Conservation (phyloP, 805 yeast genomes). For the Candida incommunis region DNA sequence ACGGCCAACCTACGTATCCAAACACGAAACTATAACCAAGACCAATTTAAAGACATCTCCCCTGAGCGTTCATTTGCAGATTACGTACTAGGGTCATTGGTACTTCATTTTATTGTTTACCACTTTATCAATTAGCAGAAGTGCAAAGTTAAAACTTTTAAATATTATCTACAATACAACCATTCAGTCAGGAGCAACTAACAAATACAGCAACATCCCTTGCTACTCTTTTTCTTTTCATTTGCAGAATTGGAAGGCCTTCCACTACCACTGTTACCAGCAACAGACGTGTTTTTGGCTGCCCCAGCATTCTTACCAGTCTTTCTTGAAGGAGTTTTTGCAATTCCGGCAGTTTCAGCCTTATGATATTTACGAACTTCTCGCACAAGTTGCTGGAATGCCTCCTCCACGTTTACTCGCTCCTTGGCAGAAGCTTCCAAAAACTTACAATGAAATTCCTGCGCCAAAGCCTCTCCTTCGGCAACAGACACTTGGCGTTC, state of each 20-base stretch:
- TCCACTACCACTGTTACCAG: too few species aligned
- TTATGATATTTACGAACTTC: slow-evolving; percentile 15
- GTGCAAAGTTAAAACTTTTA: background rate
- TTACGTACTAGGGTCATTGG: slow-evolving; percentile 71
- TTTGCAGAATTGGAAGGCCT: background rate
- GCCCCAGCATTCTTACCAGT: background rate
- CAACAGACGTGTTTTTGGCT: background rate
- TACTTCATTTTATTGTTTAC: slow-evolving; percentile 74
- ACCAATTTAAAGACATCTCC: slow-evolving; percentile 28
- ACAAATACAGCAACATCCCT: slow-evolving; percentile 5
- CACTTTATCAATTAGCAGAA: slow-evolving; percentile 69
- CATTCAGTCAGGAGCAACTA: background rate
- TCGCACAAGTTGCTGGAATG: slow-evolving; percentile 41
- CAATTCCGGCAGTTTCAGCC: slow-evolving; percentile 2
- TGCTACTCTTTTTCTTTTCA: slow-evolving; percentile 1
- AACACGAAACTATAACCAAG: slow-evolving; percentile 26
- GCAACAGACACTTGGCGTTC: slow-evolving; percentile 70
- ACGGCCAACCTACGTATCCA: slow-evolving; percentile 63
- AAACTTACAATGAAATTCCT: slow-evolving; percentile 46
- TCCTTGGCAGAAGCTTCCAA: slow-evolving; percentile 90
- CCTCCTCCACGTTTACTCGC: slow-evolving; percentile 77
- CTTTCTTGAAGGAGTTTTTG: background rate
- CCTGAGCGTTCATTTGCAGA: slow-evolving; percentile 72
- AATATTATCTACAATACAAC: background rate
- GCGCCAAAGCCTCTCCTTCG: slow-evolving; percentile 71